phyloP scores from a whole-genome alignment of 768 basidiomycete genomes.

The Kwoniella mangroviensis region DNA sequence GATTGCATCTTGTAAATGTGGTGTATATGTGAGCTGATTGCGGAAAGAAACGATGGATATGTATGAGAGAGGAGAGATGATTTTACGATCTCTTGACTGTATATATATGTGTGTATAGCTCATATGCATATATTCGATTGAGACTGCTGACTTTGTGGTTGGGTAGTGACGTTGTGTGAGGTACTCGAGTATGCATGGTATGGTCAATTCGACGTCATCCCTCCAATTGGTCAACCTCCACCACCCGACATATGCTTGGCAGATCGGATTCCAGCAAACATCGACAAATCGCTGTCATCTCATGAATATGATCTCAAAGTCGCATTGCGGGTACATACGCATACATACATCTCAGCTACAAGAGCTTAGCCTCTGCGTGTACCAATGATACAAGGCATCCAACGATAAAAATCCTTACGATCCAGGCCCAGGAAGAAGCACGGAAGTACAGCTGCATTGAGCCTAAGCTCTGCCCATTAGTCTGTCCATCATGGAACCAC shows the following conservation, averaged over 20 bases:
- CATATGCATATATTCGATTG: no score
- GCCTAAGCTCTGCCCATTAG: constrained; percentile 15
- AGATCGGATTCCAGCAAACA: constrained; percentile 21
- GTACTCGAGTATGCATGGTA: neutral
- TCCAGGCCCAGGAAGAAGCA: no score
- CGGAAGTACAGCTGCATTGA: neutral
- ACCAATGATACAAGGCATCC: no score
- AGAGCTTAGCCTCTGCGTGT: no score
- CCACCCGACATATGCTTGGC: neutral
- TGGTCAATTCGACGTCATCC: neutral
- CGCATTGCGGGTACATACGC: no score
- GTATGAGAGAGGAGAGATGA: neutral
- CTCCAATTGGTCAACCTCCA: constrained; percentile 14
- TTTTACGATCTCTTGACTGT: neutral
- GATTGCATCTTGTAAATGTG: constrained; percentile 41
- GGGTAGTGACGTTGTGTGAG: constrained; percentile 1
- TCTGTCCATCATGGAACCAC: constrained; percentile 18
- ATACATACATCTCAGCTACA: no score
- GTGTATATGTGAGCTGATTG: neutral
- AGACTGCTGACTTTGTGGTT: no score
- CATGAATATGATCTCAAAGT: neutral
- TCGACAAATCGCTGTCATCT: neutral
- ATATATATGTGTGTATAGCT: no score
- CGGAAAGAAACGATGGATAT: neutral
- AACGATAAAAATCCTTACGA: no score